Evolutionary conservation across 768 basidiomycete species (phyloP), one percentile per base, ranked within the genome.

Genomic region (Candolleomyces aberdarensis): DNA sequence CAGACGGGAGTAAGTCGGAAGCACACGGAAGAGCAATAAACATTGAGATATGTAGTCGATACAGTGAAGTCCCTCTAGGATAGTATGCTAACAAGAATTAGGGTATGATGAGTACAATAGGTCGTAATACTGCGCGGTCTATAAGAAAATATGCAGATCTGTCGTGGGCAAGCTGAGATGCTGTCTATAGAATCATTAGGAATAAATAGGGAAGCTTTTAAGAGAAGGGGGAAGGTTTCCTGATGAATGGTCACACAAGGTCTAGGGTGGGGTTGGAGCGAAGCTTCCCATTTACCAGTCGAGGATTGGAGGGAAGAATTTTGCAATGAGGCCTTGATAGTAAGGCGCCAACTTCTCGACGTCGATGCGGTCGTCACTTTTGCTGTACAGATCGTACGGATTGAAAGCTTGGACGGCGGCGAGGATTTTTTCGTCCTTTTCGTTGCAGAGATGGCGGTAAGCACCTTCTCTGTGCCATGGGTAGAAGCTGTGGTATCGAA

Each of bases 401-500:
- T 96, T 96, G 83, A 96, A 96, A 0, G 88, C 88, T 49, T 83
- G 82, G 31, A 93, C 92, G 15, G 92, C 93, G 44, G 80, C 83
- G 36, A 93, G 83, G 19, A 84, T 78, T 57, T 76, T 75, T 60
- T 73, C 64, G 71, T 93, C 91, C 57, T 86, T 85, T 17, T 88
- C 88, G 70, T 87, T 87, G 63, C 84, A 87, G 51, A 96, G 83
- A 69, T 95, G 88, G 20, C 72, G 70, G 76, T 96, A 96, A 0
- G 94, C 94, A 58, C 82, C 82, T 69, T 95, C 94, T 47, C 94
- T 83, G 74, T 96, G 94, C 94, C 92, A 95, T 29, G 94, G 94
- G 76, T 96, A 96, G 81, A 96, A 96, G 67, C 89, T 92, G 76
- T 96, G 94, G 71, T 92, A 96, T 36, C 94, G 86, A 69, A 96